A percentile compares a stretch with the other conserved stretches of the same genome.
These are phyloP conservation scores for Rhinocladiella similis DNA, from an alignment of 2,329 filamentous ascomycete genomes.

Conservation along the genomic window DNA sequence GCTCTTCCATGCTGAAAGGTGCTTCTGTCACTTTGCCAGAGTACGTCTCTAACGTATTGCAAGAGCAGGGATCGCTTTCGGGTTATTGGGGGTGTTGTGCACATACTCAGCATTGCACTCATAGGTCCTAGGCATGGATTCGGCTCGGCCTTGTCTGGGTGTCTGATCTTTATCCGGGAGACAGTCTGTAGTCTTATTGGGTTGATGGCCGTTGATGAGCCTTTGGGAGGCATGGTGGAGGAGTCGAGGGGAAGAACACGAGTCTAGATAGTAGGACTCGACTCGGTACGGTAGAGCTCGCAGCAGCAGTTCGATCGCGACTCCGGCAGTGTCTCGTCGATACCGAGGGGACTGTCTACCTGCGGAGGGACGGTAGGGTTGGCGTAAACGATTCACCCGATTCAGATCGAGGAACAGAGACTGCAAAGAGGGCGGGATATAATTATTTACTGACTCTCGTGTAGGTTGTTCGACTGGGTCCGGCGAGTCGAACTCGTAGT, in stretches of 20 bases:
- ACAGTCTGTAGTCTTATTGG: conserved; percentile 49
- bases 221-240: conserved; percentile 46
- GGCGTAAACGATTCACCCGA: neutral
- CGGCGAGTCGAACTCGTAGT: neutral
- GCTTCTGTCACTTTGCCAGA: neutral
- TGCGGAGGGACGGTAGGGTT: too few relatives aligned
- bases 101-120: conserved; percentile 65
- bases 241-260: neutral
- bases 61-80: too few relatives aligned
- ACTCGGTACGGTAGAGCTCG: neutral
- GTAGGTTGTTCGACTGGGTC: neutral
- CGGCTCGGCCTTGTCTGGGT: conserved; percentile 61
- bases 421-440: too few relatives aligned
- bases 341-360: neutral
- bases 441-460: too few relatives aligned
- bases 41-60: neutral
- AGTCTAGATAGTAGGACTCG: neutral
- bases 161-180: conserved; percentile 61
- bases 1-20: too few relatives aligned
- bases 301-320: neutral
- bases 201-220: conserved; percentile 44
- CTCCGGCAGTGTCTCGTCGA: neutral
- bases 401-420: too few relatives aligned
- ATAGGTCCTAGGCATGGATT: conserved; percentile 68
- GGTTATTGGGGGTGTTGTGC: neutral